phyloP scores from a whole-genome alignment of 768 basidiomycete species.

The Boletus pseudo-olivaceus region DNA sequence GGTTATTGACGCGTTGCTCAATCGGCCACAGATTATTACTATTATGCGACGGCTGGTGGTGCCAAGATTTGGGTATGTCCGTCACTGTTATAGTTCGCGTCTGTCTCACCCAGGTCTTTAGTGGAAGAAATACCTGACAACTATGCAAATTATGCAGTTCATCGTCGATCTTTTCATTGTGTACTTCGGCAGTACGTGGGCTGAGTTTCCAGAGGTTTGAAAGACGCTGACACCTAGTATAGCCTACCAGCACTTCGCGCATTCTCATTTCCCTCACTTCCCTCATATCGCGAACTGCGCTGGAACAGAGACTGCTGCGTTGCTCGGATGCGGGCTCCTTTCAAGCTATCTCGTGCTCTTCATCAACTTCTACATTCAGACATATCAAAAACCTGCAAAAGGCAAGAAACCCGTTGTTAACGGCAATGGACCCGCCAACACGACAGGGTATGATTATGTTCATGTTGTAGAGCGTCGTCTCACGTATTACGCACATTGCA shows the following conservation, averaged over 20 bases:
- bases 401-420: slow-evolving; percentile 33
- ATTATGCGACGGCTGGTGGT: slow-evolving; percentile 97
- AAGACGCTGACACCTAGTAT: slow-evolving; percentile 4
- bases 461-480: neutral
- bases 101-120: slow-evolving; percentile 27
- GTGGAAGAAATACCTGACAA: slow-evolving; percentile 99
- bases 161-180: slow-evolving; percentile 86
- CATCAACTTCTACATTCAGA: slow-evolving; percentile 91
- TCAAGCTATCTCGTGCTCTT: slow-evolving; percentile 92
- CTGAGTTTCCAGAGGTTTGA: neutral
- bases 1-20: neutral
- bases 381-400: slow-evolving; percentile 65
- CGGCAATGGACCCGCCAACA: slow-evolving; percentile 45
- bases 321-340: slow-evolving; percentile 85
- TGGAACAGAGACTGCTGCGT: slow-evolving; percentile 82
- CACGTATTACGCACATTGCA: slow-evolving; percentile 9
- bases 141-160: slow-evolving; percentile 96
- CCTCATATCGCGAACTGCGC: slow-evolving; percentile 82
- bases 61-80: slow-evolving; percentile 87
- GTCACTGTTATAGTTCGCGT: neutral
- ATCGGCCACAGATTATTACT: slow-evolving; percentile 82
- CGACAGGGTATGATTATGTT: slow-evolving; percentile 26
- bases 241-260: slow-evolving; percentile 82
- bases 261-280: slow-evolving; percentile 54
- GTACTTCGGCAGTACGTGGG: slow-evolving; percentile 85